Evolutionary conservation across 257 asterid genomes (phyloP), one percentile per base, ranked within the genome.

Genomic region (Solanum ossicruentum): DNA sequence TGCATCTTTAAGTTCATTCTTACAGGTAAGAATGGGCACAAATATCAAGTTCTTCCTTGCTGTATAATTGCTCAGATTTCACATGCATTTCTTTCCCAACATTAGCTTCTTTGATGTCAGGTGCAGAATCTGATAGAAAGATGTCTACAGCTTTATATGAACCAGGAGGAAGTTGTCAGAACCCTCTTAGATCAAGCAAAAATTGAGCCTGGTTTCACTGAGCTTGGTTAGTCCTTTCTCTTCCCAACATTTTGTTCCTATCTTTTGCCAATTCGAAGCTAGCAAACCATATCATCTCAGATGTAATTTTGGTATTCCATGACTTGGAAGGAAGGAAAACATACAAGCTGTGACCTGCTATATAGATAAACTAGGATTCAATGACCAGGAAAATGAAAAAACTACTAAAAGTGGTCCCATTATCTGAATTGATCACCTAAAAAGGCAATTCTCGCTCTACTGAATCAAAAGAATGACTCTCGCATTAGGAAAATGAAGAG

Each of bases 121-220:
- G 99, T 96, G 86, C 98, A 96, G 84, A 93, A 93, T 88, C 98
- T 96, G 73, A 96, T 96, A 78, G 99, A 96, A 90, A 92, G 98
- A 89, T 96, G 99, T 85, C 98, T 96, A 88, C 99, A 96, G 90
- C 98, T 95, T 79, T 96, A 96, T 94, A 96, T 95, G 99, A 93
- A 91, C 88, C 94, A 93, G 90, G 89, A 86, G 81, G 99, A 96
- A 88, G 99, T 93, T 73, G 93, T 96, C 87, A 91, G 84, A 86
- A 92, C 98, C 84, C 92, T 95, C 86, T 88, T 91, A 83, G 90
- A 89, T 80, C 95, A 95, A 85, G 99, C 99, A 45, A 93, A 93
- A 88, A 93, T 96, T 52, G 99, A 96, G 92, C 98, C 98, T 58
- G 95, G 93, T 75, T 96, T 95, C 91, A 96, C 99, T 12, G 98